phyloP scores from a whole-genome alignment of 108 stramenopile species.

The Conticribra guillardii region DNA sequence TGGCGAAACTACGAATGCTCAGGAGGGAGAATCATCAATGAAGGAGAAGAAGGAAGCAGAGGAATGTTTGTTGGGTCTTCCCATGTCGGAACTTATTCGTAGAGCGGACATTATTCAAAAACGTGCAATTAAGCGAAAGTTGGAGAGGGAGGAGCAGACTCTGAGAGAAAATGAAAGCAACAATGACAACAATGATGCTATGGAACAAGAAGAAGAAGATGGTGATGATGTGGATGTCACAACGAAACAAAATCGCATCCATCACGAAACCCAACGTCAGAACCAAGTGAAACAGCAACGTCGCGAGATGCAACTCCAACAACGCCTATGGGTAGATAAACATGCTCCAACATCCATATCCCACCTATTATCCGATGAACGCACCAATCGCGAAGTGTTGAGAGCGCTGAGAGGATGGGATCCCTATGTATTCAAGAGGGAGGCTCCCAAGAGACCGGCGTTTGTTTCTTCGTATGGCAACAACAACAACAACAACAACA shows the following conservation, averaged over 20 bases:
- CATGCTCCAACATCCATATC: constrained; percentile 91
- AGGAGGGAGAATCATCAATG: too few relatives aligned
- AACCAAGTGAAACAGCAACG: constrained; percentile 17
- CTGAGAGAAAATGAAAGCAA: constrained; percentile 3
- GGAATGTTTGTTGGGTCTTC: constrained; percentile 39
- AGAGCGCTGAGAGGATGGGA: constrained; percentile 91
- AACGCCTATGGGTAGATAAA: constrained; percentile 87
- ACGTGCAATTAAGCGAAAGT: constrained; percentile 42
- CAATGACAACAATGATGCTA: constrained; percentile 3
- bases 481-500: constrained; percentile 15
- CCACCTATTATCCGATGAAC: constrained; percentile 92
- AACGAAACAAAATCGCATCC: neutral
- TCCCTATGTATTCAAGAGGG: constrained; percentile 90
- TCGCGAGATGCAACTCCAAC: constrained; percentile 35
- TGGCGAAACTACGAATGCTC: too few relatives aligned
- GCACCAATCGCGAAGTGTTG: constrained; percentile 94
- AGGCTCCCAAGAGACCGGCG: constrained; percentile 51
- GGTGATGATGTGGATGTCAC: constrained; percentile 11
- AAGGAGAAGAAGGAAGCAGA: constrained; percentile 14
- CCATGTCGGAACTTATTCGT: constrained; percentile 53
- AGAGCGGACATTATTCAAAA: constrained; percentile 49
- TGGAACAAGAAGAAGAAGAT: constrained; percentile 17
- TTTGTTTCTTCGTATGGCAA: constrained; percentile 4
- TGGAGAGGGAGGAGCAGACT: constrained; percentile 43
- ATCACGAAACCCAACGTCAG: neutral